Conservation (phyloP, 768 basidiomycete species). For the Xerocomus potaroensis region DNA sequence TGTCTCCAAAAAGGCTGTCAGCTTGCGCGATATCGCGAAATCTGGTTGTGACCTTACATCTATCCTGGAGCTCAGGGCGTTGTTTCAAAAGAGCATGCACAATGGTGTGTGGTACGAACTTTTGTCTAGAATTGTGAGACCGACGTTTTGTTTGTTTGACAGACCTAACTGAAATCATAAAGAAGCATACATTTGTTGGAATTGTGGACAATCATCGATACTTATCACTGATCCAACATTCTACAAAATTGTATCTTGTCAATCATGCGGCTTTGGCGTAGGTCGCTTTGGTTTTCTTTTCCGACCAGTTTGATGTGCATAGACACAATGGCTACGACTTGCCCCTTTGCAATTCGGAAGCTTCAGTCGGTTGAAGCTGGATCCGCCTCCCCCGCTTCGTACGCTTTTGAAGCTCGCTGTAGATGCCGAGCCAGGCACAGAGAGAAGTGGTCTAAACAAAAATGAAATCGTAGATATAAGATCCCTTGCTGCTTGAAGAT, state of each 20-base stretch:
- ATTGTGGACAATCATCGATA: constrained; percentile 74
- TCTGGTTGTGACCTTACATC: constrained; percentile 77
- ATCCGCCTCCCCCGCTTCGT: constrained; percentile 74
- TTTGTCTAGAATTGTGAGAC: not conserved
- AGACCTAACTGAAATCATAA: constrained; percentile 82
- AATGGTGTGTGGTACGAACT: constrained; percentile 46
- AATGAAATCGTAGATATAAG: constrained; percentile 69
- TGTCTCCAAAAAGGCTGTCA: constrained; percentile 11
- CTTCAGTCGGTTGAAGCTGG: constrained; percentile 68
- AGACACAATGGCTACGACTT: too few species aligned
- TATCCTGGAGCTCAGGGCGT: constrained; percentile 59
- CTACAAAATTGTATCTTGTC: constrained; percentile 84
- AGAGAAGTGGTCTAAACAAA: constrained; percentile 50
- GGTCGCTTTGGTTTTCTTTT: constrained; percentile 28
- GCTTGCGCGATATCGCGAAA: constrained; percentile 59
- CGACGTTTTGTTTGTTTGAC: not conserved
- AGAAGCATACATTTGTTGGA: constrained; percentile 89
- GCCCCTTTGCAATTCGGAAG: constrained; percentile 89
- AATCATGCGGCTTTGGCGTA: constrained; percentile 84
- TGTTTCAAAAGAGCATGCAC: constrained; percentile 59
- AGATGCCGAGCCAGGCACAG: constrained; percentile 52
- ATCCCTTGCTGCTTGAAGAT: not conserved
- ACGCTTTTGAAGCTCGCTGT: constrained; percentile 77
- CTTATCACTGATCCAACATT: constrained; percentile 80
- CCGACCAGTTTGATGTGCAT: not conserved